These are phyloP conservation scores for Casuarina equisetifolia DNA, from an alignment of 306 rosid genomes.

Conservation along the genomic window DNA sequence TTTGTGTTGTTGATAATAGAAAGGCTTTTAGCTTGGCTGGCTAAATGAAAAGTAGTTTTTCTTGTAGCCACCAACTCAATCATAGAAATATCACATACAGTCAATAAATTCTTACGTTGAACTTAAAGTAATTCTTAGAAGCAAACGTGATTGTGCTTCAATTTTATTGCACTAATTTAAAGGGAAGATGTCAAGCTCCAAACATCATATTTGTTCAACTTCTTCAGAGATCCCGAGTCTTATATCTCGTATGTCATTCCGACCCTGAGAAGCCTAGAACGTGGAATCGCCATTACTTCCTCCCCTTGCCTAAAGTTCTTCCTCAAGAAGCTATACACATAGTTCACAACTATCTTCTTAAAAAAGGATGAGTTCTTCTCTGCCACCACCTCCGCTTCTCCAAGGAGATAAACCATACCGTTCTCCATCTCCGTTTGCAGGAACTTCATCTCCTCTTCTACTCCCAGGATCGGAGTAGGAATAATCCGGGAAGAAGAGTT, in stretches of 20 bases:
- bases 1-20: too few species aligned
- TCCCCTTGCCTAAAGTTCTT: slow-evolving; percentile 69
- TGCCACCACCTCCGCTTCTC: slow-evolving; percentile 74
- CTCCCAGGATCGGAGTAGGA: slow-evolving; percentile 31
- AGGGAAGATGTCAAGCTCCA: too few species aligned
- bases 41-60: too few species aligned
- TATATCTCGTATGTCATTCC: slow-evolving; percentile 56
- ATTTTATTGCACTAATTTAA: too few species aligned
- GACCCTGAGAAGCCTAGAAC: slow-evolving; percentile 61
- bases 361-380: slow-evolving; percentile 56
- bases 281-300: slow-evolving; percentile 42
- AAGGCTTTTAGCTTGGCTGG: too few species aligned
- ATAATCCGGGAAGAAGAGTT: slow-evolving; percentile 31
- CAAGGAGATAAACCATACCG: slow-evolving; percentile 67
- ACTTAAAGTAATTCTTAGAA: too few species aligned
- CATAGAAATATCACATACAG: too few species aligned
- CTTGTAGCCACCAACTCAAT: too few species aligned
- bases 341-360: slow-evolving; percentile 59
- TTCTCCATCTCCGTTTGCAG: slow-evolving; percentile 55
- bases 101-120: too few species aligned
- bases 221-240: neutral
- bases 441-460: slow-evolving; percentile 53
- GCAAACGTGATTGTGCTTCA: too few species aligned
- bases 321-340: slow-evolving; percentile 60
- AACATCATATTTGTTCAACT: neutral